These are phyloP conservation scores for Xylaria sp. DNA, from an alignment of 2,329 filamentous ascomycete species.

Conservation along the genomic window DNA sequence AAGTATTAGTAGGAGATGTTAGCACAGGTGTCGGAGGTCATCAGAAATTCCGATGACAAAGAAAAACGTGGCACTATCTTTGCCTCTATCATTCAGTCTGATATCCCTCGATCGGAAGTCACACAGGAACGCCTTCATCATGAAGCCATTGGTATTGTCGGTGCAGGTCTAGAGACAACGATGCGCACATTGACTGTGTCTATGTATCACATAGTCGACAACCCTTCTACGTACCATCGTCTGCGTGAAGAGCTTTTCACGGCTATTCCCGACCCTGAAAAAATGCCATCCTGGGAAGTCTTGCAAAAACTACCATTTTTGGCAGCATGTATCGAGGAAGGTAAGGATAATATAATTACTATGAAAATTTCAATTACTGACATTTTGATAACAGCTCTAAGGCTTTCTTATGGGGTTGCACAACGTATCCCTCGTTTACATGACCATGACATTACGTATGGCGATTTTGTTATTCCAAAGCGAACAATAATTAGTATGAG, in stretches of 20 bases:
- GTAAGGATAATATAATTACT: not conserved
- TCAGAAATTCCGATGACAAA: not conserved
- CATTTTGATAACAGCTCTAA: conserved; percentile 7
- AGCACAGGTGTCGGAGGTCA: not conserved
- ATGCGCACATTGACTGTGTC: conserved; percentile 4
- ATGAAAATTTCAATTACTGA: not conserved
- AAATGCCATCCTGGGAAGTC: not conserved
- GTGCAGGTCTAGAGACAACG: conserved; percentile 15
- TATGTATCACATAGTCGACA: conserved; percentile 3
- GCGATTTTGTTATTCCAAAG: conserved; percentile 4
- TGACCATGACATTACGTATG: not conserved
- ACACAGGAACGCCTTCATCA: conserved; percentile 4
- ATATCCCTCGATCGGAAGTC: conserved; percentile 5
- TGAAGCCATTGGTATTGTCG: conserved; percentile 3
- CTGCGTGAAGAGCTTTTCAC: conserved; percentile 5
- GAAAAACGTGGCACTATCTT: not conserved
- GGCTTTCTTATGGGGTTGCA: not conserved
- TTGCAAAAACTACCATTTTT: conserved; percentile 6
- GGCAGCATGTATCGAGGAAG: conserved; percentile 13
- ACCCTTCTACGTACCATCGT: not conserved
- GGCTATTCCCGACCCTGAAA: conserved; percentile 7
- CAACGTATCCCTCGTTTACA: conserved; percentile 4
- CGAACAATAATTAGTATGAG: not conserved
- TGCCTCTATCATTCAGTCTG: conserved; percentile 4
- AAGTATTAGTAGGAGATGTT: not conserved